Evolutionary conservation across 2,329 filamentous ascomycete genomes (phyloP).

Genomic region (Akanthomyces lecanii): DNA sequence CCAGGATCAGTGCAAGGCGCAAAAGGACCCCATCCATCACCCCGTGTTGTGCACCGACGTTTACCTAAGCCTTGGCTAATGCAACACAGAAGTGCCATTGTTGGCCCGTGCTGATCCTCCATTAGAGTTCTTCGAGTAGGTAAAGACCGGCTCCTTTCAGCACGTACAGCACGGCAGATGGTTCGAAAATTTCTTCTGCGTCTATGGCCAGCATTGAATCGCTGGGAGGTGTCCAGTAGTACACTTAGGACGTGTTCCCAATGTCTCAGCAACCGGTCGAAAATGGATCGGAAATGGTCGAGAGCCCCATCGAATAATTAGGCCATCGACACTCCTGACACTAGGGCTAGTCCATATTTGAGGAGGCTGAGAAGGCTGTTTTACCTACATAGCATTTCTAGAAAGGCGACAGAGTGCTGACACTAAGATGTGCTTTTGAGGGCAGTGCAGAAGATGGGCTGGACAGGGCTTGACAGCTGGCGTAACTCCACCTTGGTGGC

Average conservation of each 20-base stretch:
- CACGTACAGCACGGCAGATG: neutral
- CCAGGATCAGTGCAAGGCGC: slow-evolving; percentile 4
- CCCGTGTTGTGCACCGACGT: neutral
- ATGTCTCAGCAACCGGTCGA: slow-evolving; percentile 30
- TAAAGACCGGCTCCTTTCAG: neutral
- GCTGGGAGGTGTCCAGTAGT: neutral
- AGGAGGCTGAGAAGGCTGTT: neutral
- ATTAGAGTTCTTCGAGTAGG: neutral
- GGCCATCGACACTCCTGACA: neutral
- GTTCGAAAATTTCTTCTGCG: neutral
- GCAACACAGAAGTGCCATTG: neutral
- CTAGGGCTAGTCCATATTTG: slow-evolving; percentile 3
- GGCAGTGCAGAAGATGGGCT: neutral
- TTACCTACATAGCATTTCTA: slow-evolving; percentile 11
- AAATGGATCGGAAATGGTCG: slow-evolving; percentile 30
- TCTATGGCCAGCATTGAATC: neutral
- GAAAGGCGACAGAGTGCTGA: slow-evolving; percentile 15
- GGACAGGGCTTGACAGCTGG: neutral
- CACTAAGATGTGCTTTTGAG: neutral
- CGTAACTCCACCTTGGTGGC: slow-evolving; percentile 4
- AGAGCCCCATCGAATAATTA: slow-evolving; percentile 9
- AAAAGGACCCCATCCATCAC: neutral
- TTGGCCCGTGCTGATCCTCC: neutral
- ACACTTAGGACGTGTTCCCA: slow-evolving; percentile 19
- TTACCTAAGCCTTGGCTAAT: neutral